Base-by-base conservation (phyloP, 108 stramenopile genomes). In the Conticribra weissflogii region DNA sequence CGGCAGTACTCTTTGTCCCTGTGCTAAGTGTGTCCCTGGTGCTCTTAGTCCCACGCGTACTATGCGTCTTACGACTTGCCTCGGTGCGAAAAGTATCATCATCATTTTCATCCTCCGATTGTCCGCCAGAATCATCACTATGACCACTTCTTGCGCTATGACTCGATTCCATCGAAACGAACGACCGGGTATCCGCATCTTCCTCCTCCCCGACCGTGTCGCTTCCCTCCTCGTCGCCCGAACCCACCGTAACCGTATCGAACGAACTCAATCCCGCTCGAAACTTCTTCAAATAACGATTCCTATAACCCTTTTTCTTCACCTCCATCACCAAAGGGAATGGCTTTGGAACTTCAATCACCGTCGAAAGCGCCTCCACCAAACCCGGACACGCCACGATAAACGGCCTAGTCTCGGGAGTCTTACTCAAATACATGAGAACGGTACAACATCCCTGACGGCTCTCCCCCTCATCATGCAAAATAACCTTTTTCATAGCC, bases 391-490 rank as follows among this genome's bases (percentile, higher is more conserved):
- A 68, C 58, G 82, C 70, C 0, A 73, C 84, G 76, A 93, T 80
- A 18, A 86, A 71, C 4, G 74, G 57, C 28, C 87, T 50, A 25
- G 89, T 88, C 54, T 93, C 88, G 16, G 68, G 62, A 21, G 82
- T 83, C 59, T 87, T 90, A 31, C 78, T 66, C 30, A 93, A 71
- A 50, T 87, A 85, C 12, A 86, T 74, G 24, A 93, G 30, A 32
- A 85, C 74, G 3, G 81, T 78, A 62, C 87, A 88, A 44, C 83
- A 85, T 24, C 88, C 87, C 54, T 83, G 76, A 32, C 92, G 72
- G 29, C 78, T 55, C 47, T 81, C 71, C 0, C 79, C 83, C 16
- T 84, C 81, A 70, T 86, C 88, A 16, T 76, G 57, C 2, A 68
- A 50, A 48, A 90, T 89, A 7, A 76, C 71, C 9, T 74, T 60